A percentile compares a stretch with the other conserved stretches of the same genome.
These are phyloP conservation scores for Lachancea sp. DNA, from an alignment of 805 yeast species.

Conservation along the genomic window DNA sequence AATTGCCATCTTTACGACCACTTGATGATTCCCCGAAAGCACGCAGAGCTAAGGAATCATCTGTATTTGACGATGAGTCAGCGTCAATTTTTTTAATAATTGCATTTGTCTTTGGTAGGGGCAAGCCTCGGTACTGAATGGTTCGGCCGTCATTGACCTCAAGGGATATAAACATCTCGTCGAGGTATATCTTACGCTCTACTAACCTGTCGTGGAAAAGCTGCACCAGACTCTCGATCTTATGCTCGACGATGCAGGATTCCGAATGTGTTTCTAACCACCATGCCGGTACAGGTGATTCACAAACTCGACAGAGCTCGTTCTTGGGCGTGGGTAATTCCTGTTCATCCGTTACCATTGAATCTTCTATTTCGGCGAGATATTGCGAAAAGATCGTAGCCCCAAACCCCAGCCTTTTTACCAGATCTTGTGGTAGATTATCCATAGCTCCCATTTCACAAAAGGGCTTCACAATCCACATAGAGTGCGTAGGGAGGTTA, in stretches of 20 bases:
- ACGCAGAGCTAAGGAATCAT: not conserved
- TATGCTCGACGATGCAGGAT: constrained; percentile 78
- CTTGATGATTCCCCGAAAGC: constrained; percentile 1
- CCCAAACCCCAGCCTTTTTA: constrained; percentile 83
- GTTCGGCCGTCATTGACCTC: constrained; percentile 22
- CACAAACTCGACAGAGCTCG: constrained; percentile 89
- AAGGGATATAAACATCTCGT: constrained; percentile 20
- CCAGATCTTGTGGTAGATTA: constrained; percentile 62
- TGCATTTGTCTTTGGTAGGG: constrained; percentile 35
- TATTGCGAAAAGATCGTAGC: constrained; percentile 76
- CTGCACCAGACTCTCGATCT: constrained; percentile 71
- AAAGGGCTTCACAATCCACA: constrained; percentile 89
- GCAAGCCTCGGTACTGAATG: constrained; percentile 52
- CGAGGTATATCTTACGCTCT: constrained; percentile 62
- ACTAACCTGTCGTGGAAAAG: constrained; percentile 64
- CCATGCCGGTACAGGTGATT: constrained; percentile 88
- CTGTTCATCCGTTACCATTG: constrained; percentile 55
- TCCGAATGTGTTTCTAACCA: constrained; percentile 91
- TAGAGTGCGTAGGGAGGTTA: constrained; percentile 65
- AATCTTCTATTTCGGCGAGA: constrained; percentile 54
- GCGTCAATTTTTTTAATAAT: not conserved
- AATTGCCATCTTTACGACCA: constrained; percentile 14
- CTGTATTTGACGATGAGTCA: not conserved
- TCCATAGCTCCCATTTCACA: constrained; percentile 53
- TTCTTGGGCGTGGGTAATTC: constrained; percentile 73